These are phyloP conservation scores for Pestalotiopsis sp. DNA, from an alignment of 2,329 filamentous ascomycete species.

Conservation along the genomic window DNA sequence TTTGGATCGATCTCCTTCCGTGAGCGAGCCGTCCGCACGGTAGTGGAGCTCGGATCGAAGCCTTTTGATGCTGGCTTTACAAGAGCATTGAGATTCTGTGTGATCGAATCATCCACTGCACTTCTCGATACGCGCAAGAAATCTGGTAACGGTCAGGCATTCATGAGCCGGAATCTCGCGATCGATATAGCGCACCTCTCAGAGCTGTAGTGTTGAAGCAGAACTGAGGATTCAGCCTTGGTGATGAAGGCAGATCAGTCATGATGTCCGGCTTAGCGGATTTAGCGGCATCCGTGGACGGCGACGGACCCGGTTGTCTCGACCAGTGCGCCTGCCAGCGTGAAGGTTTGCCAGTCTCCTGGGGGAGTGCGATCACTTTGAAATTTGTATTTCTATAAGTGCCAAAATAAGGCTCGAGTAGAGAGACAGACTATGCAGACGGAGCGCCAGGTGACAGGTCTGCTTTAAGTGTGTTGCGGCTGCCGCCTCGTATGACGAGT, in stretches of 20 bases:
- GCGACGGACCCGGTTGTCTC: slow-evolving; percentile 36
- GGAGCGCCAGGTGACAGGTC: background rate
- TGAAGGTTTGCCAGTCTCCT: slow-evolving; percentile 30
- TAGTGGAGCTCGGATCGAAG: slow-evolving; percentile 82
- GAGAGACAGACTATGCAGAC: background rate
- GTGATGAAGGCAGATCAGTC: slow-evolving; percentile 47
- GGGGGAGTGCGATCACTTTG: background rate
- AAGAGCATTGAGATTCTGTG: slow-evolving; percentile 89
- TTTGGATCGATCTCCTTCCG: slow-evolving; percentile 58
- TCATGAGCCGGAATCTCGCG: background rate
- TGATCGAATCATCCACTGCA: slow-evolving; percentile 90
- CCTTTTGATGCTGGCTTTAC: slow-evolving; percentile 71
- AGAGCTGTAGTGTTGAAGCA: slow-evolving; percentile 74
- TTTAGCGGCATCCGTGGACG: slow-evolving; percentile 38
- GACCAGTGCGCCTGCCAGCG: slow-evolving; percentile 55
- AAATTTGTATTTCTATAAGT: background rate
- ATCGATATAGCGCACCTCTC: slow-evolving; percentile 56
- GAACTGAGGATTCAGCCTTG: slow-evolving; percentile 70
- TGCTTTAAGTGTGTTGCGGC: background rate
- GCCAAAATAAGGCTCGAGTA: background rate
- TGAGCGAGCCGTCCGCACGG: slow-evolving; percentile 58
- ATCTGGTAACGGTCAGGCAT: slow-evolving; percentile 55
- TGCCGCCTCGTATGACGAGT: background rate
- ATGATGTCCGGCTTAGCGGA: slow-evolving; percentile 42
- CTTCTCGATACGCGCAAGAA: slow-evolving; percentile 86